Base-by-base conservation (phyloP, 2,329 filamentous ascomycete genomes). In the Triangularia setosa region DNA sequence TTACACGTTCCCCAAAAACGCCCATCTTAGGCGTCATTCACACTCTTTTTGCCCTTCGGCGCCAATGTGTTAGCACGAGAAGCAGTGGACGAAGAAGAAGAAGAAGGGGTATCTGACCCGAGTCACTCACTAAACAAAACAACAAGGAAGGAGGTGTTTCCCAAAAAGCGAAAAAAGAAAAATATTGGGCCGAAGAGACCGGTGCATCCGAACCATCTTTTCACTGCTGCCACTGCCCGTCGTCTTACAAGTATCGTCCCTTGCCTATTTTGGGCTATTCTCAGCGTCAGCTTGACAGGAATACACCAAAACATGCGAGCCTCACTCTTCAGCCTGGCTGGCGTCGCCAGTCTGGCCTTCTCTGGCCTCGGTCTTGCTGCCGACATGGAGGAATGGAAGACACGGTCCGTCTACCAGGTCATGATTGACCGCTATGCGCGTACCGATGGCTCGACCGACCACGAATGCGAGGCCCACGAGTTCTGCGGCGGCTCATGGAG, bases 401-500 rank as follows among this genome's bases (percentile, higher is more conserved):
- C 78, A 25, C 80, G 81, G 62, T 84, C 81, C 54, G 85, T 87
- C 62, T 87, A 87, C 72, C 84, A 86, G 74, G 79, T 82, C 40
- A 73, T 87, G 69, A 85, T 84, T 30, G 69, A 71, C 55, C 81
- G 85, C 1, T 80, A 84, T 64, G 84, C 83, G 4, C 79, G 79
- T 8, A 79, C 74, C 2, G 75, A 78, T 67, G 81, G 79, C 23
- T 79, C 76, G 3, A 79, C 77, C 4, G 79, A 80, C n/a, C 75
- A 73, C 23, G 64, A 75, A 1, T 84, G 82, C 69, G 75, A 79
- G 58, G 69, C 80, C n/a, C 70, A 74, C 27, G 72, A 73, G 25
- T 88, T 87, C 73, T 89, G 87, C 68, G 85, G 85, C 48, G 87
- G 87, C 16, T 85, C 83, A 0, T 90, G 83, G 71, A 74, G 78